Evolutionary conservation across 2,329 filamentous ascomycete species (phyloP), one percentile per base, ranked within the genome.

Genomic region (Niveomyces coronatus): DNA sequence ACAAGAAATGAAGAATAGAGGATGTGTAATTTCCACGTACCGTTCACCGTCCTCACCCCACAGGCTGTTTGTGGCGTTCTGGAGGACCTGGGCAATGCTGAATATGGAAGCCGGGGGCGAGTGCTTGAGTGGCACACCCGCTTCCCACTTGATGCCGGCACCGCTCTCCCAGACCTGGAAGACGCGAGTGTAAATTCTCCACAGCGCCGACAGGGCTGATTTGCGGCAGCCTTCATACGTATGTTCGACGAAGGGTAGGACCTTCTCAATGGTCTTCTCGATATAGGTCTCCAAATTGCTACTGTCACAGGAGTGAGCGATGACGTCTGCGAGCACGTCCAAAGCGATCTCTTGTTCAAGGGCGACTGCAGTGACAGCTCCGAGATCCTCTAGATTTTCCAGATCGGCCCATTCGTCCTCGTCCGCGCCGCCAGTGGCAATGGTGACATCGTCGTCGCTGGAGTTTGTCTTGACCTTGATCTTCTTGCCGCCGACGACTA

Each of bases 261-360:
- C 75, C 47, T 79, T 79, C 61, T 86, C 82, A 44, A 98, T 76
- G 7, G 86, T 86, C 68, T 85, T 83, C 66, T 94, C 81, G 45
- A 95, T 83, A 60, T 89, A 94, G 5, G 85, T 79, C 48, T 93
- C 64, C 40, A 76, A 65, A 50, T 73, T 72, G 57, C 76, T 86
- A 48, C 82, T 75, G 53, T 76, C 74, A 60, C 85, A 87, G 33
- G 85, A 85, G 66, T 93, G 81, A 32, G 84, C 82, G 53, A 96
- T 81, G 45, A 98, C 78, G 55, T 98, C 91, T 47, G 88, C 91
- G 24, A 95, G 74, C 5, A 95, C 88, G 60, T 98, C 91, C 31
- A 94, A 78, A 26, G 91, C 89, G 51, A 96, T 93, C 63, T 98
- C 91, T 65, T 96, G 95, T 71, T 96, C 91, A 52, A 94, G 76